Evolutionary conservation across 306 rosid genomes (phyloP), one percentile per base, ranked within the genome.

Genomic region (Argentina anserina): DNA sequence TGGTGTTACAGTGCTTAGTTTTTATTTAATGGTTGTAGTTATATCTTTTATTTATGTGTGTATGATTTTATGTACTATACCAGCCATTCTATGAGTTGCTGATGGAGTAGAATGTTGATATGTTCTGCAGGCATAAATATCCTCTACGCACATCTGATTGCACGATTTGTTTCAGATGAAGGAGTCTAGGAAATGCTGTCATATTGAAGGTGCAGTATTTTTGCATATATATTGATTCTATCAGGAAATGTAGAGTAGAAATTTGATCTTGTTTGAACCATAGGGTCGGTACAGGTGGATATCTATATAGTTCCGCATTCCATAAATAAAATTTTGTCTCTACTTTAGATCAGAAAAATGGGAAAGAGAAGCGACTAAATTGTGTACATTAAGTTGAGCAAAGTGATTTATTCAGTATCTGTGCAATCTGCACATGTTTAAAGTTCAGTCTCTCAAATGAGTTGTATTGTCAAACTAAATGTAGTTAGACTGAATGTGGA

Each of bases 181-280:
- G 28, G 29, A 39, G 66, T 17, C 4, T 52, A 52, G 59, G 59
- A 52, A 9, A 60, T 71, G 40, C 15, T 17, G 26, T 56, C 43
- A 28, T 43, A 41, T 58, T 41, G 43, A 58, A 72, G 76, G 67
- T 58, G 76, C 67, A 58, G 76, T 72, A 46, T 45, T 61, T 73
- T 69, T 78, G 73, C 47, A 55, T 83, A 83, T 83, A 89, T 76
- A 84, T 83, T 85, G 90, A 82, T 90, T 88, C 79, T 72, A 65
- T 75, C 59, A 50, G 75, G 75, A 75, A 81, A 78, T 81, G 83
- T 83, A 88, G 86, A 78, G 79, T 86, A 86, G 87, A 83, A 73
- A 65, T 40, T 53, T 75, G 88, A 78, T 84, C 79, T 71, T 74
- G 78, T 75, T 83, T 80, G 80, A 75, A 74, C 82, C 66, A 74